Base-by-base conservation (phyloP, 1,284 basidiomycete species). In the Tremellales sp. region DNA sequence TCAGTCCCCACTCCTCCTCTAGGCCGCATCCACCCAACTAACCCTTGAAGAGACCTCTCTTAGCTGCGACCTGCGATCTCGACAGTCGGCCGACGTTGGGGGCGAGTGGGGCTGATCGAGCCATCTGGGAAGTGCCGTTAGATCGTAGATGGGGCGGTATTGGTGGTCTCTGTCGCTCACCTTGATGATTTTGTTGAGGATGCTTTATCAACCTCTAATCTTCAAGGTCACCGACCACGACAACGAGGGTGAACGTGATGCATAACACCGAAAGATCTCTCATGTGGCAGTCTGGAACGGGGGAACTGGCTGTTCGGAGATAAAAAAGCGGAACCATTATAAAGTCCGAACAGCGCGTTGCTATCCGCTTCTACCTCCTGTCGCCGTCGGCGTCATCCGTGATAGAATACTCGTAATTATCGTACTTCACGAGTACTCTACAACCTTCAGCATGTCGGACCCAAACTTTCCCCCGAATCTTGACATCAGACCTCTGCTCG, bases 71-170 rank as follows among this genome's bases (percentile, higher is more conserved):
- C 73, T 84, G 81, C 48, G 87, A 87, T 68, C 84, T 82, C 56
- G 86, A 88, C 71, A 86, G 78, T 70, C 88, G 86, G 62, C 88
- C 86, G 74, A 94, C 78, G 75, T 86, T 80, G 63, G 86, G 82
- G 71, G 82, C 83, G 75, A 92, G 77, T 78, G 86, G 82, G 78
- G 86, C 85, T 76, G 82, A 88, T 79, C 91, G 87, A 76, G 89
- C 89, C 91, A 95, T 94, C 84, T 86, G 68, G 51, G 45, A 62
- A 40, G 57, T 19, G 13, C 25, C 9, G 43, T 42, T 33, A 45
- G 43, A n/a, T 41, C 16, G 29, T 14, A 36, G 34, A 19, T 36
- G 34, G n/a, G 34, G 34, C 34, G 34, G 34, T 36, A 8, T 36
- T 16, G 8, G 8, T 36, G 16, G 9, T n/a, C n/a, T n/a, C n/a